Evolutionary conservation across 768 basidiomycete genomes (phyloP).

Genomic region (Hypsizygus marmoreus): DNA sequence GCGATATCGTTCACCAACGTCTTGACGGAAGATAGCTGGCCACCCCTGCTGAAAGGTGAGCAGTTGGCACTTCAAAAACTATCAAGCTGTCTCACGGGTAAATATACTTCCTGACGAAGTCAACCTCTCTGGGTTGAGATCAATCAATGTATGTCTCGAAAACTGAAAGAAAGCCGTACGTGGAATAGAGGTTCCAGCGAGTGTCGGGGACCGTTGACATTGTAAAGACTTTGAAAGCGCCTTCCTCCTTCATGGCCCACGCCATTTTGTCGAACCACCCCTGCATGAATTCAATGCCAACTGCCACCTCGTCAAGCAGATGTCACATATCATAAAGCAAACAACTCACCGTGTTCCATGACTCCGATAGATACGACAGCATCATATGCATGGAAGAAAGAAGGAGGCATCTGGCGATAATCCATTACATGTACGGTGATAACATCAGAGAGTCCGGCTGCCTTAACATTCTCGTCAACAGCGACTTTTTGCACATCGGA

Average conservation of each 20-base stretch:
- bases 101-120: constrained; percentile 13
- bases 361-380: constrained; percentile 53
- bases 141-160: background rate
- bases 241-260: constrained; percentile 11
- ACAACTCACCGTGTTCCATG: constrained; percentile 34
- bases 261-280: constrained; percentile 11
- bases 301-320: background rate
- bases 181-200: constrained; percentile 9
- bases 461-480: constrained; percentile 58
- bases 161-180: background rate
- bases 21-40: constrained; percentile 2
- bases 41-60: background rate
- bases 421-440: constrained; percentile 69
- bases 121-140: constrained; percentile 4
- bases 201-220: constrained; percentile 14
- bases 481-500: constrained; percentile 63
- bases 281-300: constrained; percentile 7
- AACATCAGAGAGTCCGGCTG: constrained; percentile 46
- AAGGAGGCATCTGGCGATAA: constrained; percentile 57
- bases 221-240: constrained; percentile 14
- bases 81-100: too few species aligned
- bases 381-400: constrained; percentile 58
- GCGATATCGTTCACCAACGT: constrained; percentile 10
- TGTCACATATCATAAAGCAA: background rate
- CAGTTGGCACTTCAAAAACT: too few species aligned